Evolutionary conservation across 75 land plant species (phyloP).

Genomic region (Cryptomeria japonica): DNA sequence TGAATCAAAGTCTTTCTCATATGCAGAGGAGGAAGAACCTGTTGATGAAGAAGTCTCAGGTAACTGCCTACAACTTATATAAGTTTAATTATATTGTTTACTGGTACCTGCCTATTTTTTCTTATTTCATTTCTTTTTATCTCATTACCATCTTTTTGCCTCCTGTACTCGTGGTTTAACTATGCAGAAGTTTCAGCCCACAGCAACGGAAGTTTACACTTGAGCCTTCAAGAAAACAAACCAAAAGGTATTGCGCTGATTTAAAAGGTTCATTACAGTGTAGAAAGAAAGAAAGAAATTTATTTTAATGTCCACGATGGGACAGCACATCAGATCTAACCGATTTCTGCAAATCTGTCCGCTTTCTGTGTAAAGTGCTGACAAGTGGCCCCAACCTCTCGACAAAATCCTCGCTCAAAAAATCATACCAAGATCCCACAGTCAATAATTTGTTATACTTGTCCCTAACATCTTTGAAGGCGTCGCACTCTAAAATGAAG

Average conservation of each 20-base stretch:
- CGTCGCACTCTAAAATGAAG: too few relatives aligned
- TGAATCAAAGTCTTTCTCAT: not conserved
- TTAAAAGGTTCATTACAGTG: too few relatives aligned
- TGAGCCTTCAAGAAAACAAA: constrained; percentile 44
- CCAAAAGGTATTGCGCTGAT: constrained; percentile 38
- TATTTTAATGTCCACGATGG: too few relatives aligned
- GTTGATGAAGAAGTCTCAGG: not conserved
- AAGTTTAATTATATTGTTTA: not conserved
- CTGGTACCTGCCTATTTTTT: not conserved
- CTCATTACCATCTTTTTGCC: not conserved
- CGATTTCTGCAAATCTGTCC: too few relatives aligned
- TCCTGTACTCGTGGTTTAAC: not conserved
- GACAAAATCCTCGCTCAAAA: too few relatives aligned
- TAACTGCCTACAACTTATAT: not conserved
- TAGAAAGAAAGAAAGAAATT: too few relatives aligned
- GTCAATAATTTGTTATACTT: too few relatives aligned
- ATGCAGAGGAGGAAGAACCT: constrained; percentile 1
- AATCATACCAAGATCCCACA: too few relatives aligned
- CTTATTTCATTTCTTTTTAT: not conserved
- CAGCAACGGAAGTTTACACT: constrained; percentile 29
- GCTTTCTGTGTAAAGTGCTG: too few relatives aligned
- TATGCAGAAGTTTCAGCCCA: constrained; percentile 17
- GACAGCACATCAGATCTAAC: too few relatives aligned
- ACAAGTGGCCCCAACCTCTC: too few relatives aligned
- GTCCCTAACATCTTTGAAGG: too few relatives aligned